Percentiles rank a stretch among this genome's conserved stretches.
Conservation (phyloP, 805 yeast genomes). For the Myxozyma neotropica region DNA sequence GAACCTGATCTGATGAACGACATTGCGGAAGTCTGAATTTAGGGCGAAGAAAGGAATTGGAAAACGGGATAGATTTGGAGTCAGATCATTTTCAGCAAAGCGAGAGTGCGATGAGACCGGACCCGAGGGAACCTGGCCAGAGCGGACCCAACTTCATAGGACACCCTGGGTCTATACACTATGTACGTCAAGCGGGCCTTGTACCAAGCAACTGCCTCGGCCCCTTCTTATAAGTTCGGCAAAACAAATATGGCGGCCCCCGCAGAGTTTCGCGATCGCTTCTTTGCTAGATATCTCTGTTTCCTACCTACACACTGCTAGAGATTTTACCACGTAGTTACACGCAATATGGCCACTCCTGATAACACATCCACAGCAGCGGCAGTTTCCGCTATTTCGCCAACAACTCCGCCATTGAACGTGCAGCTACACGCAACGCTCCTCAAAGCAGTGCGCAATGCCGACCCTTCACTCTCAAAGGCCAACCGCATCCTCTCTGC, state of each 20-base stretch:
- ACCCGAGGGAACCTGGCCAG: no score
- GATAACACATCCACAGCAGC: not conserved
- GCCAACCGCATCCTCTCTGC: constrained; percentile 21
- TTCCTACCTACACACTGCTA: no score
- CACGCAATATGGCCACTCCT: not conserved
- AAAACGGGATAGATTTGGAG: no score
- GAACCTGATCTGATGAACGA: not conserved
- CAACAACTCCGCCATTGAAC: not conserved
- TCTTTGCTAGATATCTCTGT: not conserved
- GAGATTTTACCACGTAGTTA: no score
- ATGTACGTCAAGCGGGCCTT: no score
- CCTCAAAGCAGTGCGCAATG: constrained; percentile 3
- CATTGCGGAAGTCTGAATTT: not conserved
- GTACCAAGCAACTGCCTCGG: no score
- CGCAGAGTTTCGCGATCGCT: not conserved
- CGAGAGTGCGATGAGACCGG: no score
- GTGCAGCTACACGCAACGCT: constrained; percentile 17
- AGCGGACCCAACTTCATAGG: no score
- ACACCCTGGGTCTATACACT: no score
- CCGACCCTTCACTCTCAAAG: constrained; percentile 19
- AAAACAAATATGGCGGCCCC: not conserved
- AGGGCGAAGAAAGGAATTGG: not conserved
- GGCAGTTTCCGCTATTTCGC: not conserved
- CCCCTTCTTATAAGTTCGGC: no score
- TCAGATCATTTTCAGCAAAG: no score